Evolutionary conservation across 164 flowering plant genomes (phyloP).

Genomic region (Annona squamosa): DNA sequence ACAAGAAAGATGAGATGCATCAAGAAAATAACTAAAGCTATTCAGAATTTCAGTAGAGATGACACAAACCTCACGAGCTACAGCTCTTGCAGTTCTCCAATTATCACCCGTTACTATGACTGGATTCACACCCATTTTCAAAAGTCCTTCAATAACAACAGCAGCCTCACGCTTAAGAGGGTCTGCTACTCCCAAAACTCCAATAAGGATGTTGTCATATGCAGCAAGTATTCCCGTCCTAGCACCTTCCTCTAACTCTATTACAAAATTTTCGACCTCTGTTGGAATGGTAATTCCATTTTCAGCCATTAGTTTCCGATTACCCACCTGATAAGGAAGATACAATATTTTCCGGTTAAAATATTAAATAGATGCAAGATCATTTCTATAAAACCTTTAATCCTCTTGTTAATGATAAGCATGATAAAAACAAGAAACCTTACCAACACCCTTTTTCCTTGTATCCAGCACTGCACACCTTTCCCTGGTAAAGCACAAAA

Average conservation of each 20-base stretch:
- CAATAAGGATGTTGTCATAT: conserved; percentile 41
- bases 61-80: conserved; percentile 79
- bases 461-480: conserved; percentile 70
- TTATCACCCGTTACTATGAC: conserved; percentile 99
- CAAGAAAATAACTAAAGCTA: background rate
- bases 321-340: conserved; percentile 64
- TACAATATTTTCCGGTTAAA: conserved; percentile 8
- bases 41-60: background rate
- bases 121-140: conserved; percentile 81
- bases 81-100: conserved; percentile 90
- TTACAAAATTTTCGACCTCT: conserved; percentile 56
- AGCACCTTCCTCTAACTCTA: conserved; percentile 86
- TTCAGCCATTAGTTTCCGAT: conserved; percentile 74
- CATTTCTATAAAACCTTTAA: background rate
- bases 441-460: conserved; percentile 65
- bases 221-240: conserved; percentile 89
- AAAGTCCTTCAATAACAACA: conserved; percentile 78
- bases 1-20: background rate
- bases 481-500: conserved; percentile 86
- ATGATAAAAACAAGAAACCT: conserved; percentile 19
- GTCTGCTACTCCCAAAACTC: conserved; percentile 89
- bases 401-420: background rate
- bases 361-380: background rate
- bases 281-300: conserved; percentile 46
- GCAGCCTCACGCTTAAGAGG: conserved; percentile 93